Evolutionary conservation across 768 basidiomycete species (phyloP).

Genomic region (Multifurca ochricompacta): DNA sequence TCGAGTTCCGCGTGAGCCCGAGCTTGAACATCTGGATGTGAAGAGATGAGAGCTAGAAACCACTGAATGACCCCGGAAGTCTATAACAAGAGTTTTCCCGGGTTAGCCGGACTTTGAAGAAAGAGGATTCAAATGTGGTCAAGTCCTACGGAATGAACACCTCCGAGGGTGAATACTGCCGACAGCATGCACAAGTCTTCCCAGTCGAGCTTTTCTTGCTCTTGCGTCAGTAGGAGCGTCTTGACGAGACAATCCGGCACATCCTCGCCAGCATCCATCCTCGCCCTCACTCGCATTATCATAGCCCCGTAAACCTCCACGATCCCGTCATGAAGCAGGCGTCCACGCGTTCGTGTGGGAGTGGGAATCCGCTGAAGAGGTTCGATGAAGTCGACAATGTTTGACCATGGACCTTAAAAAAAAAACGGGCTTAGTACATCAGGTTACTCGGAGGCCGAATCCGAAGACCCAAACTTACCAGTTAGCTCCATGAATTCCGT

Average conservation of each 20-base stretch:
- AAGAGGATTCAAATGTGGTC: not conserved
- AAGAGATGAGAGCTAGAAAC: slow-evolving; percentile 24
- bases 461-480: not conserved
- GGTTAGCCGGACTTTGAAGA: not conserved
- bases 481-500: slow-evolving; percentile 38
- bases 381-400: slow-evolving; percentile 38
- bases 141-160: slow-evolving; percentile 27
- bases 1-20: slow-evolving; percentile 28
- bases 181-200: slow-evolving; percentile 31
- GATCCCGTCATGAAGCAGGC: slow-evolving; percentile 32
- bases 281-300: slow-evolving; percentile 26
- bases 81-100: slow-evolving; percentile 16
- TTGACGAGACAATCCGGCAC: slow-evolving; percentile 32
- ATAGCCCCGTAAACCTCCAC: slow-evolving; percentile 29
- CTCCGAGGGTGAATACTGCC: slow-evolving; percentile 30
- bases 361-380: slow-evolving; percentile 36
- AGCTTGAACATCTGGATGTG: slow-evolving; percentile 24
- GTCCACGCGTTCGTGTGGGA: slow-evolving; percentile 32
- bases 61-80: slow-evolving; percentile 31
- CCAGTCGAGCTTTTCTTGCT: slow-evolving; percentile 27
- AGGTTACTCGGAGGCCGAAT: not conserved
- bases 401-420: slow-evolving; percentile 34
- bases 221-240: slow-evolving; percentile 25
- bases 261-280: slow-evolving; percentile 27
- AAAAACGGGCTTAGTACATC: not conserved